A percentile compares a stretch with the other conserved stretches of the same genome.
phyloP scores from a whole-genome alignment of 345 rosid genomes.

The Dipteronia sinensis region DNA sequence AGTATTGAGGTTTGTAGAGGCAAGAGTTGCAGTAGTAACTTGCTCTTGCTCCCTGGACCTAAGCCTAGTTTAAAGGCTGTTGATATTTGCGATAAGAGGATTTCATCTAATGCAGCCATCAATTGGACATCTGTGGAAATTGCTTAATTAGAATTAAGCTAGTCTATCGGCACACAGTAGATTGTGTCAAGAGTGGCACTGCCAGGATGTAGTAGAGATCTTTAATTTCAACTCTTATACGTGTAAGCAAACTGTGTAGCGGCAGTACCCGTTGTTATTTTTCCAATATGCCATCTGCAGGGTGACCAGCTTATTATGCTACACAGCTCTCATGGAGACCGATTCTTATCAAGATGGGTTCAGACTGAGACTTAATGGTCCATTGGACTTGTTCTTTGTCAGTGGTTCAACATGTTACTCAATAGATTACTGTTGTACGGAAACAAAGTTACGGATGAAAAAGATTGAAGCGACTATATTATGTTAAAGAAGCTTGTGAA shows the following conservation, averaged over 20 bases:
- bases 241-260: constrained; percentile 9
- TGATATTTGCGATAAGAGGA: not conserved
- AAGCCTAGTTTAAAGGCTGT: not conserved
- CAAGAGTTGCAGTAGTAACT: constrained; percentile 12
- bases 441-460: constrained; percentile 4
- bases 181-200: not conserved
- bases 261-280: not conserved
- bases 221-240: not conserved
- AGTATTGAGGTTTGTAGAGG: constrained; percentile 2
- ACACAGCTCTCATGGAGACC: not conserved
- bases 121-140: not conserved
- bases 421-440: not conserved
- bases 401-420: constrained; percentile 2
- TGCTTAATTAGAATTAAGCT: constrained; percentile 14
- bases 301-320: constrained; percentile 1
- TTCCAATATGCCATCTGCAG: constrained; percentile 5
- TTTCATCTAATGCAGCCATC: constrained; percentile 10
- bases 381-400: not conserved
- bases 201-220: constrained; percentile 12
- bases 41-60: constrained; percentile 19
- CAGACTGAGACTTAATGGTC: not conserved
- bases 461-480: not conserved
- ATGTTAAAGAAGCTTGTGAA: not conserved
- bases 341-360: not conserved
- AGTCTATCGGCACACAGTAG: not conserved